Conservation (phyloP, 192 early-diverging fungal genomes). For the Backusella psychrophila region DNA sequence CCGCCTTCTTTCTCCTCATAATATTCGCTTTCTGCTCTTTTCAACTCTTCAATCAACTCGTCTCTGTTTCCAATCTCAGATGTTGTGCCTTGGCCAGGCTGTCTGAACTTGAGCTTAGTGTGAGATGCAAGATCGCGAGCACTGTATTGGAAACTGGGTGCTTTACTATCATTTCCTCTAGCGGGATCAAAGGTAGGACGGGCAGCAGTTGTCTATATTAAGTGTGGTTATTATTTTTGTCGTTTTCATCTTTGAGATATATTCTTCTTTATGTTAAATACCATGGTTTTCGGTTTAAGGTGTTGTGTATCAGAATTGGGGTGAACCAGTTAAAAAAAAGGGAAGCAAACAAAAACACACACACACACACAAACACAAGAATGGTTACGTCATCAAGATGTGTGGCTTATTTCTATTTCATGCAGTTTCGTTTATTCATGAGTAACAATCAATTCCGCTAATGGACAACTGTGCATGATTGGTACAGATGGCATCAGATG, state of each 20-base stretch:
- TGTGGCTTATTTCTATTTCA: not conserved
- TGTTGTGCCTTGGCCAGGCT: conserved; percentile 61
- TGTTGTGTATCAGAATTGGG: not conserved
- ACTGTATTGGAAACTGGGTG: conserved; percentile 61
- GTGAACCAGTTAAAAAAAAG: not conserved
- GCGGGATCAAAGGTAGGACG: conserved; percentile 79
- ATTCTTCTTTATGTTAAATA: not conserved
- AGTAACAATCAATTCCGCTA: not conserved
- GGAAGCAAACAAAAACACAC: too few species aligned
- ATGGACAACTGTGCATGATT: not conserved
- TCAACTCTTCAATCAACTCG: conserved; percentile 59
- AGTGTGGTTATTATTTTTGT: not conserved
- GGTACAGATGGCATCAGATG: not conserved
- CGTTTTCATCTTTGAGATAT: not conserved
- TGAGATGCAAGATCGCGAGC: conserved; percentile 73
- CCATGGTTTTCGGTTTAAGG: not conserved
- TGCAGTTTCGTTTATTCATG: not conserved
- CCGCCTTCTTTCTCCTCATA: conserved; percentile 45
- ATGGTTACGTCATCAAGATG: not conserved
- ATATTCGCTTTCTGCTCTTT: conserved; percentile 65
- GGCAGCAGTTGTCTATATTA: conserved; percentile 57
- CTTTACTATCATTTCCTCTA: conserved; percentile 60
- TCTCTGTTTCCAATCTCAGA: conserved; percentile 59
- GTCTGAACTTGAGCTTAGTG: conserved; percentile 74
- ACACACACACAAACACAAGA: not conserved